A percentile compares a stretch with the other conserved stretches of the same genome.
These are phyloP conservation scores for Thalassiosira mediterranea DNA, from an alignment of 352 stramenopile genomes.

Conservation along the genomic window DNA sequence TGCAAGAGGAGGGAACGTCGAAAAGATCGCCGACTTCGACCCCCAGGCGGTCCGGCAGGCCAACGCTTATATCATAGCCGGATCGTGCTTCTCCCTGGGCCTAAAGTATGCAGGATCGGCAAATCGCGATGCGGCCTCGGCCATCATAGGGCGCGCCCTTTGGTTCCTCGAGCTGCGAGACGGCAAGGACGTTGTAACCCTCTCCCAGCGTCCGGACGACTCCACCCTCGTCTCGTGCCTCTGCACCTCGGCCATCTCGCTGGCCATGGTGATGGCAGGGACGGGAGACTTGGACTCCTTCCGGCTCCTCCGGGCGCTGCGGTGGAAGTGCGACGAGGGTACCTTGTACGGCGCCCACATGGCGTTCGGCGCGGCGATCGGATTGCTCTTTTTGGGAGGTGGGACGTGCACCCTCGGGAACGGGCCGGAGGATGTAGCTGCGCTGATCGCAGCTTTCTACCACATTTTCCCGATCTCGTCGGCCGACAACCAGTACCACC, in stretches of 20 bases:
- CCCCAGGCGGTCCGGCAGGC: conserved; percentile 91
- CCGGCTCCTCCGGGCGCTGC: conserved; percentile 88
- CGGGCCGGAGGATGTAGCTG: conserved; percentile 89
- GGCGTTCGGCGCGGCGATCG: conserved; percentile 92
- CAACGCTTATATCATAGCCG: conserved; percentile 93
- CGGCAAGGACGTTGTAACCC: conserved; percentile 75
- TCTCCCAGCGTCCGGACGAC: conserved; percentile 81
- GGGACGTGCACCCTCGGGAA: conserved; percentile 90
- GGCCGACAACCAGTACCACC: conserved; percentile 92
- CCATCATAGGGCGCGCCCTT: conserved; percentile 74
- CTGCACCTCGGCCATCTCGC: conserved; percentile 88
- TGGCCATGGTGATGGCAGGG: conserved; percentile 95
- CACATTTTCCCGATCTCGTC: conserved; percentile 91
- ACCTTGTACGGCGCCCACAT: conserved; percentile 96
- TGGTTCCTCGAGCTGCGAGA: conserved; percentile 78
- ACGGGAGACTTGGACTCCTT: conserved; percentile 94
- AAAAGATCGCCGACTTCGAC: conserved; percentile 82
- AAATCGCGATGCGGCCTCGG: conserved; percentile 58
- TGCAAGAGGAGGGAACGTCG: conserved; percentile 10
- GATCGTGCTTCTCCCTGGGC: conserved; percentile 93
- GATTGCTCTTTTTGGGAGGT: conserved; percentile 95
- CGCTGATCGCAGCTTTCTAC: conserved; percentile 93
- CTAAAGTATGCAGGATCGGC: conserved; percentile 93
- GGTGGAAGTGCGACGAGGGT: conserved; percentile 83
- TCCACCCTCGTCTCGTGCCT: conserved; percentile 94